Evolutionary conservation across 306 rosid genomes (phyloP), one percentile per base, ranked within the genome.

Genomic region (Vigna reflexopilosa): DNA sequence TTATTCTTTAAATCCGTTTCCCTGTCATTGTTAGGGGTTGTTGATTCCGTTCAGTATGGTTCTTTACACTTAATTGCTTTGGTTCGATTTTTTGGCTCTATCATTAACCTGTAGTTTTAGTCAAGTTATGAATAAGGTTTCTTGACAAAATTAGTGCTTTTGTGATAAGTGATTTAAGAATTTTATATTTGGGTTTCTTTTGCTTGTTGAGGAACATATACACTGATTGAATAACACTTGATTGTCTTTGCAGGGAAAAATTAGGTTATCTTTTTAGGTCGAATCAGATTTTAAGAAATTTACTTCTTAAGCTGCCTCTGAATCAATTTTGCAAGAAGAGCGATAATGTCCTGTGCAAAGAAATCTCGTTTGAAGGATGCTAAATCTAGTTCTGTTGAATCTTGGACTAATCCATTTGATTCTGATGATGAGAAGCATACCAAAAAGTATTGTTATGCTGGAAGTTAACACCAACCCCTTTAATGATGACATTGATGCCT

Each of bases 331-430:
- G 72, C 78, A 17, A 65, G 13, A 71, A 42, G 58, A 42, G 16
- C 38, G 36, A 83, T 70, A 65, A 95, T 95, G 99, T 90, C 85
- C 80, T 90, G 89, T 68, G 83, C 81, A 80, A 91, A 83, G 97
- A 91, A 80, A 72, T 89, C 93, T 54, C 98, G 93, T 54, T 44
- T 90, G 28, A 91, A 82, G 87, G 17, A 69, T 75, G 77, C 84
- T 32, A 91, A 89, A 59, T 83, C 79, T 59, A 87, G 75, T 57
- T 55, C 91, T 36, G 85, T 51, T 52, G 80, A 65, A 90, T 86
- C 85, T 88, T 78, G 83, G 77, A 66, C 87, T 6, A 91, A 88
- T 84, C 99, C 96, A 10, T 86, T 93, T 69, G 90, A 89, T 66
- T 88, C 90, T 55, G 89, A 85, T 56, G 84, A 85, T 58, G 88